phyloP scores from a whole-genome alignment of 2,329 filamentous ascomycete genomes.

The Aspergillus tubingensis region DNA sequence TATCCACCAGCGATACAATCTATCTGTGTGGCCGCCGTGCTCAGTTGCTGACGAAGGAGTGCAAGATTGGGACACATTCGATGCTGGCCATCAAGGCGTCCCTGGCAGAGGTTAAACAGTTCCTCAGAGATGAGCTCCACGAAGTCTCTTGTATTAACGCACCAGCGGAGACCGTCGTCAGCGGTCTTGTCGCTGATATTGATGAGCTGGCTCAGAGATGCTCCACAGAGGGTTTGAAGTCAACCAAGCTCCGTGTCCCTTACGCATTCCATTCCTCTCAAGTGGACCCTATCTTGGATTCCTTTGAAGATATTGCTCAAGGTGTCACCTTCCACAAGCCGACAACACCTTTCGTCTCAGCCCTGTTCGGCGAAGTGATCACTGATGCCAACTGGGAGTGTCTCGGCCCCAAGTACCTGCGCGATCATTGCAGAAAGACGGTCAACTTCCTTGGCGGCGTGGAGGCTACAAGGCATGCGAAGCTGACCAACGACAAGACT shows the following conservation, averaged over 20 bases:
- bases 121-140: conserved; percentile 53
- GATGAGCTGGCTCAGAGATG: conserved; percentile 40
- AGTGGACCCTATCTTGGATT: conserved; percentile 48
- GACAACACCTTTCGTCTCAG: conserved; percentile 48
- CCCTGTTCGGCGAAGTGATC: conserved; percentile 48
- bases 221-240: conserved; percentile 40
- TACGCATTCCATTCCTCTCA: conserved; percentile 52
- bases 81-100: conserved; percentile 49
- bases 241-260: conserved; percentile 46
- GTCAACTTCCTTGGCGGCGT: conserved; percentile 51
- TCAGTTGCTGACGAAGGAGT: conserved; percentile 43
- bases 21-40: conserved; percentile 52
- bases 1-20: conserved; percentile 47
- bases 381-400: conserved; percentile 60
- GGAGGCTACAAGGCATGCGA: conserved; percentile 29
- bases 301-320: conserved; percentile 41
- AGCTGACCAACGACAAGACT: conserved; percentile 66
- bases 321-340: conserved; percentile 44
- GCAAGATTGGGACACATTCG: conserved; percentile 44
- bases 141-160: conserved; percentile 47
- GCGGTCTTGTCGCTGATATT: conserved; percentile 40
- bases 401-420: conserved; percentile 42
- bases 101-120: conserved; percentile 49
- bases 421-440: conserved; percentile 45
- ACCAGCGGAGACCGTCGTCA: conserved; percentile 47